These are phyloP conservation scores for Fusarium illudens DNA, from an alignment of 2,329 filamentous ascomycete genomes.

Conservation along the genomic window DNA sequence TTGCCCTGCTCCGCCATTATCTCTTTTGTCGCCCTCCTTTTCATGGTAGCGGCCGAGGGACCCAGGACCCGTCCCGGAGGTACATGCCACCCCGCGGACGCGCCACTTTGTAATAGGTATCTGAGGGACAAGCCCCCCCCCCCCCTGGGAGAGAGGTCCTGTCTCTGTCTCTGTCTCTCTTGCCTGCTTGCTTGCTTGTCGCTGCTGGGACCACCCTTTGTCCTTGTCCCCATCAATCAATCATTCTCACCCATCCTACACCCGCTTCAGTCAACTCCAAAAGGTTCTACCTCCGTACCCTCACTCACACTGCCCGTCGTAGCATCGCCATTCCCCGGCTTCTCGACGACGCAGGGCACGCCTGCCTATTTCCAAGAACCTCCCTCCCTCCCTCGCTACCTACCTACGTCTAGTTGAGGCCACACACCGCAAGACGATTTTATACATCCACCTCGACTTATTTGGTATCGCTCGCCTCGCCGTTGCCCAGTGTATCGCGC, in stretches of 20 bases:
- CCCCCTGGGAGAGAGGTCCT: background rate
- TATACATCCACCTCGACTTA: conserved; percentile 4
- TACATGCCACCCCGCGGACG: conserved; percentile 20
- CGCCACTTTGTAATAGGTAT: conserved; percentile 10
- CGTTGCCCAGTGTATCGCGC: conserved; percentile 21
- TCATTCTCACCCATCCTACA: conserved; percentile 19
- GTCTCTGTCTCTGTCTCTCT: background rate
- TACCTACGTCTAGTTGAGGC: conserved; percentile 9
- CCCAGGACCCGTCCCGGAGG: conserved; percentile 22
- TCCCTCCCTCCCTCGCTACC: conserved; percentile 3
- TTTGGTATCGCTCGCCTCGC: conserved; percentile 2
- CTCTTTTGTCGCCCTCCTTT: conserved; percentile 36
- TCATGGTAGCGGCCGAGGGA: conserved; percentile 29
- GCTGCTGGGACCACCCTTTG: conserved; percentile 28
- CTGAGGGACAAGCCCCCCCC: background rate
- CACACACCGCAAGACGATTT: conserved; percentile 1
- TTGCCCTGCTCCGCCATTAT: conserved; percentile 35
- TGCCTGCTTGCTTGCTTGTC: conserved; percentile 22
- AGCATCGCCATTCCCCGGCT: conserved; percentile 26
- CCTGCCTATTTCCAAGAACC: conserved; percentile 2
- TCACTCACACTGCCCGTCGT: conserved; percentile 15
- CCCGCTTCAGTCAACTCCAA: conserved; percentile 32
- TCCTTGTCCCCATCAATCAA: conserved; percentile 18
- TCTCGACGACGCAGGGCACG: conserved; percentile 26
- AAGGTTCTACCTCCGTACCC: conserved; percentile 28